Conservation (phyloP, 192 early-diverging fungal genomes). For the Chytriomyces confervae region DNA sequence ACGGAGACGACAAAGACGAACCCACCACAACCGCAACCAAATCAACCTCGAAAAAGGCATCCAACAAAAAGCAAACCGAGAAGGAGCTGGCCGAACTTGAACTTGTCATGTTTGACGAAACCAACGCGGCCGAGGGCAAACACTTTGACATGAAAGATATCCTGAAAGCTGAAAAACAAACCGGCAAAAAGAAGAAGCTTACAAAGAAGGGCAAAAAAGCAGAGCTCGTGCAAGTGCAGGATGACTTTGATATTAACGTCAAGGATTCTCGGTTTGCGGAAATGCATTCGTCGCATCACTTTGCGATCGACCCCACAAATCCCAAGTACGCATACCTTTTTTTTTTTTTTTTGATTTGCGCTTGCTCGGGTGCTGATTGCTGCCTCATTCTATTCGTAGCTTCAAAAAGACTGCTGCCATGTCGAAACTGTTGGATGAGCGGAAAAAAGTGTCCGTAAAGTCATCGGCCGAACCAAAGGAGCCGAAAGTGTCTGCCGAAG, state of each 20-base stretch:
- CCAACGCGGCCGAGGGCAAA: conserved; percentile 57
- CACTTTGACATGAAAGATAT: conserved; percentile 90
- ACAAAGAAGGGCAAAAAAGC: conserved; percentile 45
- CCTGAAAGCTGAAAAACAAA: conserved; percentile 79
- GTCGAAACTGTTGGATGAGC: conserved; percentile 67
- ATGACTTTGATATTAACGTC: conserved; percentile 87
- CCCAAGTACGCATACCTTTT: conserved; percentile 64
- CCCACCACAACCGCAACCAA: background rate
- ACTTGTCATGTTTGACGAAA: conserved; percentile 77
- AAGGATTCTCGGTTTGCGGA: conserved; percentile 85
- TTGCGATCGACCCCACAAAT: conserved; percentile 95
- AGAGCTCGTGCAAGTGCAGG: conserved; percentile 61
- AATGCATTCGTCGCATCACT: conserved; percentile 80
- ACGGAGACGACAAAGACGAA: background rate
- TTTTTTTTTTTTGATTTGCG: conserved; percentile 3
- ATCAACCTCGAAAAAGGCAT: conserved; percentile 10
- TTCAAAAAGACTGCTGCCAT: conserved; percentile 87
- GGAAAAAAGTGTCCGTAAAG: conserved; percentile 27
- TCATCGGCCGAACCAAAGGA: background rate
- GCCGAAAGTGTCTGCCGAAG: background rate
- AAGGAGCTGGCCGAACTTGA: conserved; percentile 76
- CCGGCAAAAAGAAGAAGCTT: conserved; percentile 56
- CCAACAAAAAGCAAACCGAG: conserved; percentile 6
- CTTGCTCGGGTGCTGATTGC: background rate
- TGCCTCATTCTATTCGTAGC: conserved; percentile 35